Conservation (phyloP, 2,329 filamentous ascomycete species). For the Aspergillus spinulosporus region DNA sequence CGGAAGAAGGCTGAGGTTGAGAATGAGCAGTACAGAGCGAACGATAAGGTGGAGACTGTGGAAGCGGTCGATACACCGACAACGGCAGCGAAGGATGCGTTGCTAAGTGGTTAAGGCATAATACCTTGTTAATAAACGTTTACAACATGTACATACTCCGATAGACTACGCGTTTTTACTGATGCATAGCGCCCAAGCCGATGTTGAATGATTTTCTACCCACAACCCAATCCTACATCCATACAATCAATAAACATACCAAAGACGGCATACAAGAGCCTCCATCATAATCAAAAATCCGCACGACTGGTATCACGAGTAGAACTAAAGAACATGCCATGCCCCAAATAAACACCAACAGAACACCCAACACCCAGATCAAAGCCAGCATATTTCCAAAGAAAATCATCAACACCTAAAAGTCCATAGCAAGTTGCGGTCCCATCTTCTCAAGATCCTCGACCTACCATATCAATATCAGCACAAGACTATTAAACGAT, state of each 20-base stretch:
- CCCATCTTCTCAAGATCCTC: slow-evolving; percentile 88
- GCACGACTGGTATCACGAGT: slow-evolving; percentile 10
- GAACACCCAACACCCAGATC: slow-evolving; percentile 13
- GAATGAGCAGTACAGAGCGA: not conserved
- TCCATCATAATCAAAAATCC: not conserved
- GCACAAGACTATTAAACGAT: not conserved
- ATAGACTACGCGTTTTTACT: slow-evolving; percentile 5
- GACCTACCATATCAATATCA: slow-evolving; percentile 53
- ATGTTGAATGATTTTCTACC: not conserved
- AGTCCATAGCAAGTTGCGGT: slow-evolving; percentile 81
- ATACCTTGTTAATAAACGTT: not conserved
- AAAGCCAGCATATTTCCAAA: not conserved
- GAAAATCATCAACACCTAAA: slow-evolving; percentile 50
- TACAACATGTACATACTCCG: slow-evolving; percentile 6
- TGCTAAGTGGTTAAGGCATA: slow-evolving; percentile 31
- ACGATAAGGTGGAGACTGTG: slow-evolving; percentile 8
- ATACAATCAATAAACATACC: not conserved
- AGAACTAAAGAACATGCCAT: not conserved
- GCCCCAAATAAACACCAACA: not conserved
- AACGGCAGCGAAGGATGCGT: slow-evolving; percentile 28
- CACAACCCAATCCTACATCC: not conserved
- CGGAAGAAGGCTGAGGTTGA: slow-evolving; percentile 20
- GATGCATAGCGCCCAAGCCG: slow-evolving; percentile 6
- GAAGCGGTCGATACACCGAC: slow-evolving; percentile 15
- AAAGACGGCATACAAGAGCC: not conserved